Conservation (phyloP, 176 grass and related monocot species). For the Ananas comosus region DNA sequence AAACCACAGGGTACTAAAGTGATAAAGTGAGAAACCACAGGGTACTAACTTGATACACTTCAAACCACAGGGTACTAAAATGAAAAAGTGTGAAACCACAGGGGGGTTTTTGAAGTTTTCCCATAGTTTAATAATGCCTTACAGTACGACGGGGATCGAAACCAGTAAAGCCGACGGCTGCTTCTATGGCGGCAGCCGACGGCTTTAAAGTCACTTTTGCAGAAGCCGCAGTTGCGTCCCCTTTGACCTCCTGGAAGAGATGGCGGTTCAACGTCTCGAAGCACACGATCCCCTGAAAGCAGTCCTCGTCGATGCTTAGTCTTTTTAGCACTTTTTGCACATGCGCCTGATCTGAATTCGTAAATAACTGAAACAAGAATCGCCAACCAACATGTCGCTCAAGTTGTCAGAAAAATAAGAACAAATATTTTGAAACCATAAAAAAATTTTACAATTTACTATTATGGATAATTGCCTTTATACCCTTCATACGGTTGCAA, state of each 20-base stretch:
- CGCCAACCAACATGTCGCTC: not conserved
- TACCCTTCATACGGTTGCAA: no score
- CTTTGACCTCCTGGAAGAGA: constrained; percentile 36
- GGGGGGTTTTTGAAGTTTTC: no score
- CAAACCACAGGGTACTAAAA: no score
- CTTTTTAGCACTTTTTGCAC: constrained; percentile 40
- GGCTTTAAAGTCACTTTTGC: constrained; percentile 55
- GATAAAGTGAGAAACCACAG: no score
- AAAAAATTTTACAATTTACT: not conserved
- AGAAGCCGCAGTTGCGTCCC: not conserved
- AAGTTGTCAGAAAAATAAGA: not conserved
- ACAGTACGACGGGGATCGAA: constrained; percentile 56
- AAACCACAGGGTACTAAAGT: no score
- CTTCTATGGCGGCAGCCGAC: constrained; percentile 46
- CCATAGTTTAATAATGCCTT: not conserved
- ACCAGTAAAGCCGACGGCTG: constrained; percentile 40
- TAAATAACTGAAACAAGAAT: constrained; percentile 52
- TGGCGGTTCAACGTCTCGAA: constrained; percentile 97
- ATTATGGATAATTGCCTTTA: no score
- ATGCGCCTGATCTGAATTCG: constrained; percentile 77
- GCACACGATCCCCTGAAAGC: constrained; percentile 65
- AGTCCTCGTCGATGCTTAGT: constrained; percentile 51
- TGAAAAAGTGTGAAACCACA: no score
- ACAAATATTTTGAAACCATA: not conserved
- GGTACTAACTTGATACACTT: no score